phyloP scores from a whole-genome alignment of 768 basidiomycete species.

The Arthromyces matolae region DNA sequence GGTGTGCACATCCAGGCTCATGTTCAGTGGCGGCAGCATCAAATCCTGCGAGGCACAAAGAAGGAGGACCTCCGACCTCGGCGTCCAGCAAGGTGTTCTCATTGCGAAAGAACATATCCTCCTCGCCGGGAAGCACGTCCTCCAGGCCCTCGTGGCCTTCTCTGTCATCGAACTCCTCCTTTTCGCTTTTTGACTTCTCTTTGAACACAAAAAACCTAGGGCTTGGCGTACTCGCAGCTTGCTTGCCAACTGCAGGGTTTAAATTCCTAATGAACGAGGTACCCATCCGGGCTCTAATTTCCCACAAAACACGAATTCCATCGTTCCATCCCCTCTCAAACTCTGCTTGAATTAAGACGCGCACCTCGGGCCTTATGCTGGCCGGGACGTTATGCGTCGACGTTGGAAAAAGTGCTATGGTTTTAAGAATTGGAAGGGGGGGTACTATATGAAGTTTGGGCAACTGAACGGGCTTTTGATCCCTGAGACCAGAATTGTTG shows the following conservation, averaged over 20 bases:
- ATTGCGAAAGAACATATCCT: slow-evolving; percentile 24
- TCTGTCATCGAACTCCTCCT: slow-evolving; percentile 18
- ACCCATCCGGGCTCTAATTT: slow-evolving; percentile 42
- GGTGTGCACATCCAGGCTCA: slow-evolving; percentile 38
- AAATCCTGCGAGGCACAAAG: slow-evolving; percentile 39
- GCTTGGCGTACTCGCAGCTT: background rate
- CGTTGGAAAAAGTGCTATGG: slow-evolving; percentile 36
- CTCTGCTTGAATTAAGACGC: slow-evolving; percentile 35
- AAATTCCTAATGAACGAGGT: slow-evolving; percentile 30
- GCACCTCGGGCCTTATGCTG: slow-evolving; percentile 6
- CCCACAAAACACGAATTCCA: slow-evolving; percentile 50
- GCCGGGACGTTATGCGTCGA: slow-evolving; percentile 32
- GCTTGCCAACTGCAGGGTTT: background rate
- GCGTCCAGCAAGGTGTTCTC: slow-evolving; percentile 1
- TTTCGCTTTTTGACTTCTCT: slow-evolving; percentile 14
- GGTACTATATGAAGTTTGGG: slow-evolving; percentile 58
- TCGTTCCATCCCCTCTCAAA: slow-evolving; percentile 64
- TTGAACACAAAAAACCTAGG: slow-evolving; percentile 13
- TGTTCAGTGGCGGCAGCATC: slow-evolving; percentile 25
- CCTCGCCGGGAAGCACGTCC: slow-evolving; percentile 29
- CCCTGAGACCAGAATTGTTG: background rate
- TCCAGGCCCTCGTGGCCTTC: slow-evolving; percentile 35
- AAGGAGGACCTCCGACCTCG: slow-evolving; percentile 22
- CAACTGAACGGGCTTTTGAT: slow-evolving; percentile 1
- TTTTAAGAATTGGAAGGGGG: slow-evolving; percentile 42